A percentile compares a stretch with the other conserved stretches of the same genome.
Evolutionary conservation across 768 basidiomycete genomes (phyloP).

Genomic region (Pilatotrama ljubarskyi): DNA sequence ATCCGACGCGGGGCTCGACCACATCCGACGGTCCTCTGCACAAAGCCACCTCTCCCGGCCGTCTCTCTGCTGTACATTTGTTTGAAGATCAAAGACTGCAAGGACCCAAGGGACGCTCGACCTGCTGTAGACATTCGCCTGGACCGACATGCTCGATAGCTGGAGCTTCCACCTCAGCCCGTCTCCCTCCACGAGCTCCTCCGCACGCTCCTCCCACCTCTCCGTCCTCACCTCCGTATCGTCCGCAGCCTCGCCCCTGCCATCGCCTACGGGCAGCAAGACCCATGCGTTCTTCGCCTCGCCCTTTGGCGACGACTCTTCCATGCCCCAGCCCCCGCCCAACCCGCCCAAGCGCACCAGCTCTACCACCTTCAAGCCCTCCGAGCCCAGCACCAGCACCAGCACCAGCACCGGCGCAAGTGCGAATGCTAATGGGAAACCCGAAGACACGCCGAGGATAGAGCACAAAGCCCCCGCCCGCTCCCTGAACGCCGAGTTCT

Average conservation of each 20-base stretch:
- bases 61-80: not conserved
- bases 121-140: not conserved
- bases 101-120: not conserved
- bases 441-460: conserved; percentile 25
- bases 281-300: conserved; percentile 35
- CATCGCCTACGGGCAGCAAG: conserved; percentile 33
- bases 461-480: conserved; percentile 21
- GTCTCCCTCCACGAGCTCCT: conserved; percentile 25
- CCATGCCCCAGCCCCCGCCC: conserved; percentile 45
- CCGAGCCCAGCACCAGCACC: conserved; percentile 13
- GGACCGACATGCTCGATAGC: conserved; percentile 25
- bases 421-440: too few species aligned
- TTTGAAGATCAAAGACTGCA: not conserved
- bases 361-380: conserved; percentile 18
- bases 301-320: conserved; percentile 47
- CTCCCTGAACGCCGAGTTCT: conserved; percentile 31
- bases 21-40: not conserved
- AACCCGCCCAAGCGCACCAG: conserved; percentile 17
- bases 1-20: not conserved
- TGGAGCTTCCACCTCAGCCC: conserved; percentile 26
- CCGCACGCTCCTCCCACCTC: conserved; percentile 28
- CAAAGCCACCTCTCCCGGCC: not conserved
- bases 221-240: conserved; percentile 27
- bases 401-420: conserved; percentile 18
- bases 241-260: conserved; percentile 22